Evolutionary conservation across 805 yeast species (phyloP).

Genomic region (Trichomonascus vanleenenianus): DNA sequence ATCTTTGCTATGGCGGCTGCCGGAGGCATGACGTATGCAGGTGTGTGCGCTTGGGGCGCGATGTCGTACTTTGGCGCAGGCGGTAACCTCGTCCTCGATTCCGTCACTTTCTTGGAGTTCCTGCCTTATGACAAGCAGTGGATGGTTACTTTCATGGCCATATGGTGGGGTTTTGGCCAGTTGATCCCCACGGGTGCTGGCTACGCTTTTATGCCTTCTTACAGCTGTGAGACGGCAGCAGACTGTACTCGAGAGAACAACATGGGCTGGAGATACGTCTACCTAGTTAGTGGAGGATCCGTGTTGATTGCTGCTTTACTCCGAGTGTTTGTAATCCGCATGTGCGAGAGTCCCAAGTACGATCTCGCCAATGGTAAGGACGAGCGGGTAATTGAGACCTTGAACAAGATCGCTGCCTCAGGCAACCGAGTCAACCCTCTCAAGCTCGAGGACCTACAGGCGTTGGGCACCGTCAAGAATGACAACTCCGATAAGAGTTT

Average conservation of each 20-base stretch:
- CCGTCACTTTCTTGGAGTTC: slow-evolving; percentile 44
- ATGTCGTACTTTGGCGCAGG: slow-evolving; percentile 36
- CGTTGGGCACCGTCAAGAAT: slow-evolving; percentile 32
- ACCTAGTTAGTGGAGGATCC: slow-evolving; percentile 46
- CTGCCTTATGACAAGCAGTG: slow-evolving; percentile 44
- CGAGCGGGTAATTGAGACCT: slow-evolving; percentile 37
- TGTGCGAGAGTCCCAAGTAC: slow-evolving; percentile 51
- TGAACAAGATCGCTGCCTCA: slow-evolving; percentile 40
- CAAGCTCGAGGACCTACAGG: slow-evolving; percentile 40
- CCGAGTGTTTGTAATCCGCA: slow-evolving; percentile 37
- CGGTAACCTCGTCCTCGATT: slow-evolving; percentile 49
- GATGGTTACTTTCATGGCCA: slow-evolving; percentile 44
- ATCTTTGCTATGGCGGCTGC: slow-evolving; percentile 40
- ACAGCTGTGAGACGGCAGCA: slow-evolving; percentile 37
- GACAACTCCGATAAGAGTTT: slow-evolving; percentile 13
- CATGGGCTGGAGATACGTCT: slow-evolving; percentile 55
- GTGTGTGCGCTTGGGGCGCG: slow-evolving; percentile 38
- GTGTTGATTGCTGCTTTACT: slow-evolving; percentile 42
- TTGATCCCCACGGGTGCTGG: slow-evolving; percentile 42
- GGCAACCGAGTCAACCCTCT: slow-evolving; percentile 35
- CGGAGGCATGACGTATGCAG: slow-evolving; percentile 45
- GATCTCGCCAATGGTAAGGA: slow-evolving; percentile 45
- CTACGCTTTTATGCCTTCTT: slow-evolving; percentile 47
- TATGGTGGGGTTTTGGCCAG: slow-evolving; percentile 60
- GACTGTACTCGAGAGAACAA: slow-evolving; percentile 39